Conservation (phyloP, 345 rosid species). For the Anacardium occidentale region DNA sequence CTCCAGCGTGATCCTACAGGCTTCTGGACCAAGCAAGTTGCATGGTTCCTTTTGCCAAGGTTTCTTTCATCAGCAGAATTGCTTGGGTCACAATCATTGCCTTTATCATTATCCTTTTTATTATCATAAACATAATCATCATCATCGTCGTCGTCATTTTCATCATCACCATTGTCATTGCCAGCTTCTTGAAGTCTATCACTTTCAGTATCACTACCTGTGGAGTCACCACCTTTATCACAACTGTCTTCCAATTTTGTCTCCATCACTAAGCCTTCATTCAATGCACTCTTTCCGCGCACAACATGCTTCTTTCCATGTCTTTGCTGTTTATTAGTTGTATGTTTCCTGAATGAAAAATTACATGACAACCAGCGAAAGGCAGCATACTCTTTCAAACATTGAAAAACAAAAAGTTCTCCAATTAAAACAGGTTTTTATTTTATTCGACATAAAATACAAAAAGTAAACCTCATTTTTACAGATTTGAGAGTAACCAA, state of each 20-base stretch:
- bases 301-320: too few species aligned
- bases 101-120: constrained; percentile 27
- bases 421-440: not conserved
- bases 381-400: not conserved
- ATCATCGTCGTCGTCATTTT: constrained; percentile 15
- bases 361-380: constrained; percentile 12
- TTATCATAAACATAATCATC: constrained; percentile 16
- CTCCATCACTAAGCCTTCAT: constrained; percentile 19
- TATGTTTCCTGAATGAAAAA: constrained; percentile 40
- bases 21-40: constrained; percentile 14
- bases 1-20: constrained; percentile 29
- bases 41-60: constrained; percentile 13
- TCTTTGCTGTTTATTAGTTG: constrained; percentile 27
- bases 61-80: constrained; percentile 26
- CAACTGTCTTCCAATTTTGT: constrained; percentile 24
- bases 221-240: constrained; percentile 14
- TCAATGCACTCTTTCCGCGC: constrained; percentile 18
- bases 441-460: not conserved
- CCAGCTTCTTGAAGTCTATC: constrained; percentile 27
- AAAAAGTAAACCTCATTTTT: not conserved
- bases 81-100: constrained; percentile 7
- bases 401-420: not conserved
- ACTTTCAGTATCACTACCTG: constrained; percentile 28
- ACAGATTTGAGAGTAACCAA: not conserved
- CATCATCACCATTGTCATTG: constrained; percentile 12